Evolutionary conservation across 2,329 filamentous ascomycete species (phyloP).

Genomic region (Colletotrichum lindemuthianum): DNA sequence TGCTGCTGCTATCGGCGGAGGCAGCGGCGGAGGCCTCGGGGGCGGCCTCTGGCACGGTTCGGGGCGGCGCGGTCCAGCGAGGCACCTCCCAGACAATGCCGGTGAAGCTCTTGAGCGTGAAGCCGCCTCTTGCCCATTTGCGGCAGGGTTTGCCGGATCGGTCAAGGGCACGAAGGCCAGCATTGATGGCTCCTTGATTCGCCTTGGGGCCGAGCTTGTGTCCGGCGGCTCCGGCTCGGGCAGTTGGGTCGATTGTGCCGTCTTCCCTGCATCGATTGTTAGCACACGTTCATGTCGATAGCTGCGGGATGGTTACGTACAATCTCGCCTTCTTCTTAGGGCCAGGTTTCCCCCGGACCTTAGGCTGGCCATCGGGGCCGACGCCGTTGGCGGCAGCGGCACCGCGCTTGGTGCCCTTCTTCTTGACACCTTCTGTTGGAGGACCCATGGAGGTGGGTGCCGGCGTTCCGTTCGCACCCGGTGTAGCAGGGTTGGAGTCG

Average conservation of each 20-base stretch:
- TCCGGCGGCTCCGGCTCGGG: conserved; percentile 56
- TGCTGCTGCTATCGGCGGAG: conserved; percentile 65
- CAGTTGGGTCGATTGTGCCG: conserved; percentile 68
- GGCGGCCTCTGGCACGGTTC: conserved; percentile 57
- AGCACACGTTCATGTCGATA: conserved; percentile 15
- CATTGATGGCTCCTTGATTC: conserved; percentile 97
- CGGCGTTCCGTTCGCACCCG: conserved; percentile 65
- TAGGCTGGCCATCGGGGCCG: conserved; percentile 70
- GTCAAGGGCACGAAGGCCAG: conserved; percentile 92
- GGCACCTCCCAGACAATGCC: conserved; percentile 84
- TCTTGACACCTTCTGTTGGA: conserved; percentile 71
- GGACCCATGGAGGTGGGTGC: conserved; percentile 68
- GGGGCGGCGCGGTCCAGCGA: conserved; percentile 82
- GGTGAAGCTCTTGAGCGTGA: conserved; percentile 92
- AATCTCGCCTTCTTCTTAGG: conserved; percentile 96
- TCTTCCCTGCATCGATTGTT: conserved; percentile 62
- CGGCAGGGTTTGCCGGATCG: conserved; percentile 91
- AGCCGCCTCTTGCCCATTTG: conserved; percentile 86
- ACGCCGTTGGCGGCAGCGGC: conserved; percentile 72
- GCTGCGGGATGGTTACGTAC: conserved; percentile 66
- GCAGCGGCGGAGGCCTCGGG: conserved; percentile 57
- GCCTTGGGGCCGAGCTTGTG: conserved; percentile 96
- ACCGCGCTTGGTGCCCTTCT: conserved; percentile 78
- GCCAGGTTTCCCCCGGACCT: conserved; percentile 85
- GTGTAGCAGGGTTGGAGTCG: conserved; percentile 70